phyloP scores from a whole-genome alignment of 2,329 filamentous ascomycete genomes.

The Macrophomina phaseolina region DNA sequence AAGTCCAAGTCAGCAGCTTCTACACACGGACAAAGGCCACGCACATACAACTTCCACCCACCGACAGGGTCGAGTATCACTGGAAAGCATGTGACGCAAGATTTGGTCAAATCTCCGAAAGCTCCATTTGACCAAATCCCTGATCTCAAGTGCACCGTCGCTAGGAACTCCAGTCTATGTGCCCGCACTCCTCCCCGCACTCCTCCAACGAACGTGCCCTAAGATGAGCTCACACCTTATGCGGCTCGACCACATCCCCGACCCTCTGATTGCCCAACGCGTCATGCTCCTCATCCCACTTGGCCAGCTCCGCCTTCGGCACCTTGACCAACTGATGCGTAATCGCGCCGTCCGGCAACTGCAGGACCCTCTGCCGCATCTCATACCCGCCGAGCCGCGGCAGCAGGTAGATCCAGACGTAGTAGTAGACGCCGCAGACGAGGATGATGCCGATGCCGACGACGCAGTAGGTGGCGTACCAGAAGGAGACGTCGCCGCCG shows the following conservation, averaged over 20 bases:
- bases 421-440: conserved; percentile 40
- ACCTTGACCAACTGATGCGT: conserved; percentile 37
- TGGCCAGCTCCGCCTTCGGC: conserved; percentile 34
- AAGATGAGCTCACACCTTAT: not conserved
- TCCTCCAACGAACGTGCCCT: not conserved
- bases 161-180: too few relatives aligned
- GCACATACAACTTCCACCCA: too few relatives aligned
- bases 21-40: too few relatives aligned
- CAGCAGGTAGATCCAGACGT: conserved; percentile 37
- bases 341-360: conserved; percentile 36
- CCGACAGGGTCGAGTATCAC: too few relatives aligned
- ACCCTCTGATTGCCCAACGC: conserved; percentile 33
- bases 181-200: not conserved
- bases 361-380: conserved; percentile 37
- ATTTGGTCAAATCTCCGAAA: too few relatives aligned
- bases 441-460: conserved; percentile 55
- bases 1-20: too few relatives aligned
- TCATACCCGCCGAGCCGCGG: conserved; percentile 34
- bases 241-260: not conserved
- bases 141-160: too few relatives aligned
- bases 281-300: conserved; percentile 42
- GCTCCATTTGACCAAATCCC: too few relatives aligned
- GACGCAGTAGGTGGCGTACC: conserved; percentile 60
- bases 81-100: too few relatives aligned
- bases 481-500: conserved; percentile 41